These are phyloP conservation scores for Pelomyxa schiedti DNA, from an alignment of 78 protist genomes.

Conservation along the genomic window DNA sequence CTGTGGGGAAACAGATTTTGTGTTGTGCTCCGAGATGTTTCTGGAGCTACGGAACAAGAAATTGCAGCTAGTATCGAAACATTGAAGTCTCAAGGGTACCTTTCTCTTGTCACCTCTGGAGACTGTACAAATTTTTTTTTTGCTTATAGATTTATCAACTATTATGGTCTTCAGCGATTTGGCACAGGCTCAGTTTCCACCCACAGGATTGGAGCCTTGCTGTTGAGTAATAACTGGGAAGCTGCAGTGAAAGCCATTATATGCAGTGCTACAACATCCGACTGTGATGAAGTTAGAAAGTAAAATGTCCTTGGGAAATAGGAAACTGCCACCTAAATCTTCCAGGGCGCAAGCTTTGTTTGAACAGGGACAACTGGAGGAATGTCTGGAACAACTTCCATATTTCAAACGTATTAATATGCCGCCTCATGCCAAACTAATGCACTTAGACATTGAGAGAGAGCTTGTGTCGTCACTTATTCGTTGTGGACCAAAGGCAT, in stretches of 20 bases:
- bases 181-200: conserved; percentile 60
- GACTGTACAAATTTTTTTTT: too few relatives aligned
- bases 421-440: too few relatives aligned
- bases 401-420: neutral
- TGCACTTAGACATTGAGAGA: neutral
- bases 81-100: conserved; percentile 7
- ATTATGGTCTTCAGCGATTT: conserved; percentile 72
- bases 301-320: too few relatives aligned
- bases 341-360: neutral
- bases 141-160: conserved; percentile 56
- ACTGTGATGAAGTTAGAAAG: too few relatives aligned
- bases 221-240: conserved; percentile 34
- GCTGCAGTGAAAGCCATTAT: conserved; percentile 19
- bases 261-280: too few relatives aligned
- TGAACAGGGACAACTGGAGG: neutral
- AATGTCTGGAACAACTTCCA: neutral
- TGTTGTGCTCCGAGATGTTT: conserved; percentile 48
- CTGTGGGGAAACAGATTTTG: conserved; percentile 57
- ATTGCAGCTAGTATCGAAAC: neutral
- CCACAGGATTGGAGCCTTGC: conserved; percentile 33
- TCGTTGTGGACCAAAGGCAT: neutral
- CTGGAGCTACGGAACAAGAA: neutral
- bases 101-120: too few relatives aligned
- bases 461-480: neutral
- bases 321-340: neutral